Evolutionary conservation across 192 early-diverging fungal genomes (phyloP), one percentile per base, ranked within the genome.

Genomic region (Backusella tuberculispora): DNA sequence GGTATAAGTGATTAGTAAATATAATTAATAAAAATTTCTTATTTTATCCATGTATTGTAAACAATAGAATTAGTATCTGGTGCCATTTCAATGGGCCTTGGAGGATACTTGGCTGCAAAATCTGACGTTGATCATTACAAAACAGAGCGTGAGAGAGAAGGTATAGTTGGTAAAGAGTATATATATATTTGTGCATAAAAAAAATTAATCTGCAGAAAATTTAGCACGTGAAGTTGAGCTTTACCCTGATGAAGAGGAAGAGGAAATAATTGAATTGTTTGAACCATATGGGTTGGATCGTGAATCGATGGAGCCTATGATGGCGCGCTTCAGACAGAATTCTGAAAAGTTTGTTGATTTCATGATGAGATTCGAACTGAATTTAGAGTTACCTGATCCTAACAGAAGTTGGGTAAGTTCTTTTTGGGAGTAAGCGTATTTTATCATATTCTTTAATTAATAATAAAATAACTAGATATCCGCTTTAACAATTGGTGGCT

Each of bases 291-390:
- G 88, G 5, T 66, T 90, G 29, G 74, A 76, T 64, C 76, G 83
- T 8, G 50, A 75, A 6, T 75, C 76, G 26, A 44, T 90, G 64
- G 78, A 84, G 17, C 88, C 88, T 24, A 67, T 90, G 73, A 67
- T 90, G n/a, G 50, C 53, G 7, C 66, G 72, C 5, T 81, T 90
- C 56, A 65, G 81, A 48, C 60, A 76, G 21, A 77, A 88, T 66
- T 79, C 81, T 43, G 81, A 83, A 15, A 74, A 77, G 48, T 85
- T 83, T 74, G 84, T 90, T 10, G 88, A 90, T 66, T 90, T 90
- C 65, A 88, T 88, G 86, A 90, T 90, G 88, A 76, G 82, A 42
- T 87, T 87, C 76, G 86, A 90, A 76, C 75, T 89, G 8, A 76
- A 77, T 17, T 74, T 89, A 42, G 85, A 88, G 66, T 79, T 84